phyloP scores from a whole-genome alignment of 495 filamentous ascomycete species.

The Annulohypoxylon stygium region DNA sequence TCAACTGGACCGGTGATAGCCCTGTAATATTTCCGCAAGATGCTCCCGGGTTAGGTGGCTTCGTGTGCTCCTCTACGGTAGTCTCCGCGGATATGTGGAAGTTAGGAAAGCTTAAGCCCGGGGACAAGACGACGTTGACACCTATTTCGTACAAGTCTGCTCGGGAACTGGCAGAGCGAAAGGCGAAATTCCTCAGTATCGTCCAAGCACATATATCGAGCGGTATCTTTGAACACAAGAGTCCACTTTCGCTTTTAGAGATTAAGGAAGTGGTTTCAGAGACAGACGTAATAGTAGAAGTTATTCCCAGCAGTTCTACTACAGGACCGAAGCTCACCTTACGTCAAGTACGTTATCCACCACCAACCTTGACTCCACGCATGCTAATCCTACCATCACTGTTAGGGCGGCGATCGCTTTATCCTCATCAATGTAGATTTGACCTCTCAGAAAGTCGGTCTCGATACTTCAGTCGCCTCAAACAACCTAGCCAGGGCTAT shows the following conservation, averaged over 20 bases:
- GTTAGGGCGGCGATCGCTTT: conserved; percentile 36
- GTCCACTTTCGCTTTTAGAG: conserved; percentile 17
- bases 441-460: conserved; percentile 22
- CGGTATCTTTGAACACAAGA: background rate
- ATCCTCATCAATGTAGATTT: conserved; percentile 28
- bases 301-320: conserved; percentile 2
- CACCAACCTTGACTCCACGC: background rate
- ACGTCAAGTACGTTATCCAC: conserved; percentile 27
- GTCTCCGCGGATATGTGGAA: conserved; percentile 70
- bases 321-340: conserved; percentile 17
- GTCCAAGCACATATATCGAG: conserved; percentile 16
- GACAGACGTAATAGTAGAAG: conserved; percentile 26
- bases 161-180: conserved; percentile 23
- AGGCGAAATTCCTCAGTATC: conserved; percentile 4
- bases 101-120: conserved; percentile 71
- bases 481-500: conserved; percentile 34
- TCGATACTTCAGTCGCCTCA: conserved; percentile 33
- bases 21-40: conserved; percentile 70
- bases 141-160: conserved; percentile 33
- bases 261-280: conserved; percentile 5
- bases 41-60: conserved; percentile 71
- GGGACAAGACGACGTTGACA: conserved; percentile 64
- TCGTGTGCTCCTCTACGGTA: conserved; percentile 67
- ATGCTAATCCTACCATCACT: background rate
- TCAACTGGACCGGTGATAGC: conserved; percentile 72